Evolutionary conservation across 2,329 filamentous ascomycete species (phyloP).

Genomic region (Claviceps digitariae): DNA sequence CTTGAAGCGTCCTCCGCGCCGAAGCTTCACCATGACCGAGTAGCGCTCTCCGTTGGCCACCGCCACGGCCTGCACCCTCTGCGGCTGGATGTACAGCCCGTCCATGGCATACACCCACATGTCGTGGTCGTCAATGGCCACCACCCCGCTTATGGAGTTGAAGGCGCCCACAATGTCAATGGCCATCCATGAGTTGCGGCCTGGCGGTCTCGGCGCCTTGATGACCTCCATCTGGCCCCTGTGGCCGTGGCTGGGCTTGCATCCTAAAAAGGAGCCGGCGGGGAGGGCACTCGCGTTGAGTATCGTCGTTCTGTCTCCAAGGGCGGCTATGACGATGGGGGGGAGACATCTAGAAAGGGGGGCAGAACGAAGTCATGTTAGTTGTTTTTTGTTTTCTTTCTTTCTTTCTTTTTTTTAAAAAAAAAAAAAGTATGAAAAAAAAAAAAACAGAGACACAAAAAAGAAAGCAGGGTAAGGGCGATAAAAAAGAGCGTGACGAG

Average conservation of each 20-base stretch:
- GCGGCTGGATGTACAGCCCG: conserved; percentile 38
- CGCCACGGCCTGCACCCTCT: conserved; percentile 31
- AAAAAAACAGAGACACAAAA: too few species aligned
- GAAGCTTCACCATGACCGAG: conserved; percentile 30
- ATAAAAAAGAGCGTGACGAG: too few species aligned
- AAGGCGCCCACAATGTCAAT: conserved; percentile 41
- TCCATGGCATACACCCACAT: conserved; percentile 43
- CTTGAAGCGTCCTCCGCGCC: conserved; percentile 30
- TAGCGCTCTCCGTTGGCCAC: conserved; percentile 39
- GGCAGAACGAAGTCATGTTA: not conserved
- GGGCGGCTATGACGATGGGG: conserved; percentile 25
- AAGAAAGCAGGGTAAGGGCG: too few species aligned
- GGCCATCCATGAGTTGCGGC: conserved; percentile 30
- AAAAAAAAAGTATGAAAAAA: not conserved
- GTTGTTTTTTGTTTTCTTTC: too few species aligned
- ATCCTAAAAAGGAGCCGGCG: conserved; percentile 29
- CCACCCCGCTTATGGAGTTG: conserved; percentile 28
- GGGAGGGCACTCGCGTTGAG: conserved; percentile 23
- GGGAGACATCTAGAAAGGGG: conserved; percentile 20
- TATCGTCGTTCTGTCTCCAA: conserved; percentile 14
- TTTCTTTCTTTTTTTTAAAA: not conserved
- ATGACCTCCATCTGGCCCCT: conserved; percentile 30
- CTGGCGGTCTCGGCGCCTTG: conserved; percentile 9
- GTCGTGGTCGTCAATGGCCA: conserved; percentile 38
- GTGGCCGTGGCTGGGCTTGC: conserved; percentile 18